Conservation (phyloP, 345 rosid genomes). For the Atalantia buxifolia region DNA sequence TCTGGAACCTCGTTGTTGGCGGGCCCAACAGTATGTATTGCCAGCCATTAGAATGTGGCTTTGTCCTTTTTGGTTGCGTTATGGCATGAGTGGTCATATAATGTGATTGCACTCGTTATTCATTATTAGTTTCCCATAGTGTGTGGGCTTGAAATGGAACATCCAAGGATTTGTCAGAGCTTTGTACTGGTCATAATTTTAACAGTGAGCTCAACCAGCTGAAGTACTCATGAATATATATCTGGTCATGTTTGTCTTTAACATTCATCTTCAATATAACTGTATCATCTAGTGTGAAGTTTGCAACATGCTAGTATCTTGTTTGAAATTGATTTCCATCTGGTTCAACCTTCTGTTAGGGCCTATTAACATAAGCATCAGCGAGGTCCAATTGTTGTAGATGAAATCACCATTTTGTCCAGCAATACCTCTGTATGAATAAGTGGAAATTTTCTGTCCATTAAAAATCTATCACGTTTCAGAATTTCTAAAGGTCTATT, state of each 20-base stretch:
- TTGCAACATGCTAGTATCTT: not conserved
- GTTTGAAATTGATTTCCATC: not conserved
- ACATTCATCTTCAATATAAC: not conserved
- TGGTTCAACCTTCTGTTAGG: not conserved
- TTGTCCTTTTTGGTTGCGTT: not conserved
- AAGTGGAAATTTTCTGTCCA: not conserved
- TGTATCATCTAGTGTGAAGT: not conserved
- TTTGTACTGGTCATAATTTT: not conserved
- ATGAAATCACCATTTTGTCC: not conserved
- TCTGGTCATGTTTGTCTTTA: not conserved
- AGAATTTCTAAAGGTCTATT: not conserved
- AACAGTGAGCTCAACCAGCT: not conserved
- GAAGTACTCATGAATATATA: not conserved
- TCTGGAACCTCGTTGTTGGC: constrained; percentile 90
- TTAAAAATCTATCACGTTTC: not conserved
- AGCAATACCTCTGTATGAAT: not conserved
- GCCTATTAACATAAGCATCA: not conserved
- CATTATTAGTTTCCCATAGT: not conserved
- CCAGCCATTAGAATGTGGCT: not conserved
- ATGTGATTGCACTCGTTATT: not conserved
- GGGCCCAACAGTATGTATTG: constrained; percentile 71
- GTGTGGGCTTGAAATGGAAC: not conserved
- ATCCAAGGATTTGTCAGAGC: not conserved
- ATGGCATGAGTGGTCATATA: not conserved
- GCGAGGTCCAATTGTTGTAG: not conserved